Base-by-base conservation (phyloP, 768 basidiomycete species). In the Suillus variegatus region DNA sequence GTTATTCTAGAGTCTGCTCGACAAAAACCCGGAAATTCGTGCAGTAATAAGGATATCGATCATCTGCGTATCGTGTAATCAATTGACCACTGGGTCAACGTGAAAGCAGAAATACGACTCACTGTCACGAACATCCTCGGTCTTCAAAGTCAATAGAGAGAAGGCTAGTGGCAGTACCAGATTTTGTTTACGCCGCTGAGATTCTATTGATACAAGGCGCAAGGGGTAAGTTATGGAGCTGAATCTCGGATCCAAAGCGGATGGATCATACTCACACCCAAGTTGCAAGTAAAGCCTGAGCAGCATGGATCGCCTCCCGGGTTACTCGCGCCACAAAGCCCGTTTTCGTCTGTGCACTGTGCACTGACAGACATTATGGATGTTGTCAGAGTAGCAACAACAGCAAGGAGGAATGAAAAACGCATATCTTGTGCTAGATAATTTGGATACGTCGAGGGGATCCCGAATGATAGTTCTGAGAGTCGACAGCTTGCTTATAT, bases 101-200 rank as follows among this genome's bases (percentile, higher is more conserved):
- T 25, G 22, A 25, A 49, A 22, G 13, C 13, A 49, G 47, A 25
- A 49, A 22, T 1, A 49, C 13, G 47, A 25, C 47, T 13, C 47
- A 49, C 47, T 25, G 13, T 25, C 13, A 13, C n/a, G 22, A 47
- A 25, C 47, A 22, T 16, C 2, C 13, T 51, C 22, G 14, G 13
- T 8, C 13, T 25, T 22, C 47, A 13, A 25, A 49, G 13, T 13
- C 13, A 22, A 25, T 49, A 13, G 13, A 13, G 6, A 49, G 6
- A 22, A 22, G 2, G 6, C 14, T 49, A 51, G 1, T 25, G 49
- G 49, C 49, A 49, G 22, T 49, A 49, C 12, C 6, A 6, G 12
- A 22, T 0, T 25, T 3, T 5, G 1, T 0, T 1, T 0, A 4
- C 0, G 22, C 47, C 47, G 46, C 46, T 47, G 46, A 2, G 0